These are phyloP conservation scores for Metschnikowia borealis DNA, from an alignment of 805 yeast species.

Conservation along the genomic window DNA sequence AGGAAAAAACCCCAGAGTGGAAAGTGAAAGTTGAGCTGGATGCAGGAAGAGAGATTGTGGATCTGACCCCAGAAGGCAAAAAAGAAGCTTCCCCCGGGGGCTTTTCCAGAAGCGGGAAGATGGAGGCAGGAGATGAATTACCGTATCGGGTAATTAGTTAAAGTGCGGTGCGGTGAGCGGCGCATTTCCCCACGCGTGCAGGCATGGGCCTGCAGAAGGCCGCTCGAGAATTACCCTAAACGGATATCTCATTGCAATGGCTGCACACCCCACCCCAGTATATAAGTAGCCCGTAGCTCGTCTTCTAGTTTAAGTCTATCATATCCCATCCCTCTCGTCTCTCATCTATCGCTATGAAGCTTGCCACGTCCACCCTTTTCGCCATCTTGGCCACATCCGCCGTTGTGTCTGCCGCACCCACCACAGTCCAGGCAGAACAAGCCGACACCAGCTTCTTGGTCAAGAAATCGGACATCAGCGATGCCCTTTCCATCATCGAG, in stretches of 20 bases:
- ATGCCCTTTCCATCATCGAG: conserved; percentile 30
- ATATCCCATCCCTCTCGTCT: not conserved
- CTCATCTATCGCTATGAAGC: conserved; percentile 29
- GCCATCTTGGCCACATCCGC: conserved; percentile 39
- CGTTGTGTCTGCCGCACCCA: conserved; percentile 34
- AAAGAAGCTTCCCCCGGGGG: not conserved
- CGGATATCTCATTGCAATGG: conserved; percentile 1
- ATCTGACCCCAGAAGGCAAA: not conserved
- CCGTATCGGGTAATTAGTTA: not conserved
- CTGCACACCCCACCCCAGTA: not conserved
- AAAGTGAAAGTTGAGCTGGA: too few species aligned
- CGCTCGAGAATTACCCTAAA: not conserved
- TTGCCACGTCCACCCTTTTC: conserved; percentile 35
- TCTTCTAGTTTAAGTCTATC: not conserved
- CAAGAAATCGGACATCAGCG: conserved; percentile 33
- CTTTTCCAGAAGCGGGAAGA: not conserved
- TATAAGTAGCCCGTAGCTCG: not conserved
- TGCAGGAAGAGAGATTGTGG: too few species aligned
- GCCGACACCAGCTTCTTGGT: conserved; percentile 22
- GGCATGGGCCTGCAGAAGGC: not conserved
- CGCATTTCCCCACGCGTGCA: conserved; percentile 2
- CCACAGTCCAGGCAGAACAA: conserved; percentile 14
- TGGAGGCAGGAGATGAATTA: not conserved
- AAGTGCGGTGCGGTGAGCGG: not conserved
- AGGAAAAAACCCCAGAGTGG: too few species aligned